phyloP scores from a whole-genome alignment of 331 rosid species.

The Prunus yedoensis region DNA sequence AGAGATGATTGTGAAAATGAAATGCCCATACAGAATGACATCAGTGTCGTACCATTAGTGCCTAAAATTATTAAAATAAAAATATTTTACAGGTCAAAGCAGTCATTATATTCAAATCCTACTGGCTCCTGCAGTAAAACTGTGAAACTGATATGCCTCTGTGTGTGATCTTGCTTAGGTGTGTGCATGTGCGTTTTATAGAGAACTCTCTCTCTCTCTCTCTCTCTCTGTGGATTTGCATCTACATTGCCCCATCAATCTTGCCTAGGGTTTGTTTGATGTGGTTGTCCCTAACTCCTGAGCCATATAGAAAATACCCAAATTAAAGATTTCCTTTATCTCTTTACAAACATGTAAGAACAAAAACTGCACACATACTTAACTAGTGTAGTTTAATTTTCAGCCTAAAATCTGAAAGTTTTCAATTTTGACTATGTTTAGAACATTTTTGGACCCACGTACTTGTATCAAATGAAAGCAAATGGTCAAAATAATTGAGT shows the following conservation, averaged over 20 bases:
- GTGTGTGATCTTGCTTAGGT: constrained; percentile 1
- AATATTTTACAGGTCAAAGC: constrained; percentile 24
- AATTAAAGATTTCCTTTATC: neutral
- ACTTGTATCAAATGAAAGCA: neutral
- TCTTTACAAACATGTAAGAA: neutral
- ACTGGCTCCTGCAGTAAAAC: constrained; percentile 1
- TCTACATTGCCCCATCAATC: no score
- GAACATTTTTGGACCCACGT: neutral
- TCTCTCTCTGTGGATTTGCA: neutral
- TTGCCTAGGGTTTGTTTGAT: neutral
- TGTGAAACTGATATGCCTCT: constrained; percentile 4
- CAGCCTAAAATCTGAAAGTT: neutral
- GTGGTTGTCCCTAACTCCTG: neutral
- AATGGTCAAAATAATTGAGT: no score
- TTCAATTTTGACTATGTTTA: neutral
- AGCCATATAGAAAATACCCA: neutral
- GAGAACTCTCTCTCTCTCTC: neutral
- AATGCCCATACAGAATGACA: neutral
- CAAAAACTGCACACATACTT: neutral
- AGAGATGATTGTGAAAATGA: neutral
- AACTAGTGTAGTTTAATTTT: neutral
- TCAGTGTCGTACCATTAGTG: constrained; percentile 3
- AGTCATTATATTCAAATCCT: neutral
- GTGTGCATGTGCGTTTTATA: neutral
- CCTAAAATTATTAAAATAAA: neutral